Conservation (phyloP, 2,329 filamentous ascomycete genomes). For the Mollisiaceae sp. region DNA sequence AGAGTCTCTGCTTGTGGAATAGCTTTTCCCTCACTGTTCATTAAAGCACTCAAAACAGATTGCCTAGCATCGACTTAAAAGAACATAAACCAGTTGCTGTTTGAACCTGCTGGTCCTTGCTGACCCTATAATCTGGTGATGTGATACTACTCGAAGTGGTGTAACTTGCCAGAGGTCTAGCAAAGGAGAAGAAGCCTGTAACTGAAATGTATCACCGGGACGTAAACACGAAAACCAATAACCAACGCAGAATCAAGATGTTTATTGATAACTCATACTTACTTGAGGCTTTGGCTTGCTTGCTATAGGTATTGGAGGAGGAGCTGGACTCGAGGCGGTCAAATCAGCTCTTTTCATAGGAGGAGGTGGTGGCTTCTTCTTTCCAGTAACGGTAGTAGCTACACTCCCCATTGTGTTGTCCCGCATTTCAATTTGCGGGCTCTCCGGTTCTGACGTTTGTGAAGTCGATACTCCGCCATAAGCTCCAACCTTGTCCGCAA, state of each 20-base stretch:
- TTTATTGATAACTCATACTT: conserved; percentile 37
- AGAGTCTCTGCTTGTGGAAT: too few species aligned
- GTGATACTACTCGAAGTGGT: too few species aligned
- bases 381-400: conserved; percentile 25
- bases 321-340: conserved; percentile 17
- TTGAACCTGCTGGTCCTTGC: too few species aligned
- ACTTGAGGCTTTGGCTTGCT: conserved; percentile 44
- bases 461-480: conserved; percentile 26
- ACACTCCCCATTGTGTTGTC: conserved; percentile 24
- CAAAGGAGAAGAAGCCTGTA: too few species aligned
- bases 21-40: too few species aligned
- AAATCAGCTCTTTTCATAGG: conserved; percentile 39
- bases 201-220: not conserved
- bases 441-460: conserved; percentile 22
- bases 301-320: conserved; percentile 39
- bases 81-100: too few species aligned
- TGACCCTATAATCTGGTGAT: too few species aligned
- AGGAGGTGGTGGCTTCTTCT: conserved; percentile 45
- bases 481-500: conserved; percentile 39
- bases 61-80: too few species aligned
- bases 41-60: too few species aligned
- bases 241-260: conserved; percentile 6
- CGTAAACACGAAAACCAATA: not conserved
- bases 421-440: conserved; percentile 23
- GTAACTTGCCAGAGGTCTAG: too few species aligned